Conservation (phyloP, 78 protist species). For the Anaeramoeba ignava region DNA sequence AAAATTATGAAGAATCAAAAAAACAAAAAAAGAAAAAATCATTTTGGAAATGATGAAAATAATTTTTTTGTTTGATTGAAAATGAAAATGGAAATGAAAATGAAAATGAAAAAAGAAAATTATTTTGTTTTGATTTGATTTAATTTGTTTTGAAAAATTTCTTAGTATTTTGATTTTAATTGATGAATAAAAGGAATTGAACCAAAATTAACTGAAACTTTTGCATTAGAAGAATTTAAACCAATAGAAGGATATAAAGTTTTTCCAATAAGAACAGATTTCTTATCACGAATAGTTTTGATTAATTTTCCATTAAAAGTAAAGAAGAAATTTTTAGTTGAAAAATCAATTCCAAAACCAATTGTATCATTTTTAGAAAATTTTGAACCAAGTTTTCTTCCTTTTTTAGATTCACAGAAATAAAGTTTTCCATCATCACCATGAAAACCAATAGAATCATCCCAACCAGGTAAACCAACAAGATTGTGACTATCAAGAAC, state of each 20-base stretch:
- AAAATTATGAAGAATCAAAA: too few relatives aligned
- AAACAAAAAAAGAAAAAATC: too few relatives aligned
- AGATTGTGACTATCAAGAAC: not conserved
- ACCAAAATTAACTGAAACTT: not conserved
- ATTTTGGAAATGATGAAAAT: too few relatives aligned
- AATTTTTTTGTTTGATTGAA: too few relatives aligned
- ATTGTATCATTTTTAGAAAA: not conserved
- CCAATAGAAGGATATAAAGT: not conserved
- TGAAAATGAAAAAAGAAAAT: not conserved
- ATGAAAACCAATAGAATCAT: not conserved
- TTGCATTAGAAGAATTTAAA: not conserved
- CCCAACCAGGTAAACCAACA: not conserved
- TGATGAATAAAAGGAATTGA: not conserved
- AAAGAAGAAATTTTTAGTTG: not conserved
- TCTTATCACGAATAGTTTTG: not conserved
- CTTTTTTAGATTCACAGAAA: not conserved
- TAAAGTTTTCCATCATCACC: not conserved
- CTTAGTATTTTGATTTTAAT: not conserved
- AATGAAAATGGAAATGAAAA: too few relatives aligned
- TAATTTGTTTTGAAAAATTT: not conserved
- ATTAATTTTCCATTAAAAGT: not conserved
- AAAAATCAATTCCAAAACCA: not conserved
- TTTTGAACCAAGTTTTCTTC: not conserved
- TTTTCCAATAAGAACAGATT: not conserved
- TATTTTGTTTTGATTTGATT: not conserved